Base-by-base conservation (phyloP, 768 basidiomycete species). In the Royoungia palumana region DNA sequence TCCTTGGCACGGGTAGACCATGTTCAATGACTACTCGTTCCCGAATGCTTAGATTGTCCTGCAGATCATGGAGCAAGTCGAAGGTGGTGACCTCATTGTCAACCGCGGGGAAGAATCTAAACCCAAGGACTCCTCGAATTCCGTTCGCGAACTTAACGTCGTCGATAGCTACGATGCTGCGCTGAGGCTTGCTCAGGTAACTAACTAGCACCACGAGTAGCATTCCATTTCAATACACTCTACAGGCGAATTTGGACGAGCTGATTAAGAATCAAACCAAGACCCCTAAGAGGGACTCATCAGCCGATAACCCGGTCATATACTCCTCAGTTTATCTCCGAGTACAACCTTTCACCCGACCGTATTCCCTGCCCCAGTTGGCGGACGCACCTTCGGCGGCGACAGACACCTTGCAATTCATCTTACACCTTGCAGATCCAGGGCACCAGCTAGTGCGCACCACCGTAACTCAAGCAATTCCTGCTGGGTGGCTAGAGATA, bases 291-390 rank as follows among this genome's bases (percentile, higher is more conserved):
- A 50, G 57, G 37, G 54, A 56, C 19, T 64, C 66, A 14, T 66
- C 75, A 6, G 53, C 60, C 22, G 68, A 78, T 47, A 78, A 79
- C 28, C 87, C 86, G 6, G 86, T 85, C 7, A 88, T 90, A 6
- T 90, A 89, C 57, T 89, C 94, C 28, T 84, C 92, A 47, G 81
- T 99, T 42, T 98, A 91, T 69, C 79, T 99, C 42, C 94, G 95
- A 55, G 76, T 99, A 16, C 94, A 98, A 63, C 93, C 96, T 3
- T 89, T 85, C 68, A 77, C 81, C 54, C 82, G 75, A 6, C 74
- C 78, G 41, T 71, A 81, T 62, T 66, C 74, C 46, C 72, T 77
- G 39, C 75, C 76, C 47, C 65, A 56, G 42, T 49, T 61, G 5
- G 51, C 56, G 4, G 44, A 65, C 16, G 47, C 57, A 21, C 58